Conservation (phyloP, 2,329 filamentous ascomycete species). For the Colletotrichum kahawae region DNA sequence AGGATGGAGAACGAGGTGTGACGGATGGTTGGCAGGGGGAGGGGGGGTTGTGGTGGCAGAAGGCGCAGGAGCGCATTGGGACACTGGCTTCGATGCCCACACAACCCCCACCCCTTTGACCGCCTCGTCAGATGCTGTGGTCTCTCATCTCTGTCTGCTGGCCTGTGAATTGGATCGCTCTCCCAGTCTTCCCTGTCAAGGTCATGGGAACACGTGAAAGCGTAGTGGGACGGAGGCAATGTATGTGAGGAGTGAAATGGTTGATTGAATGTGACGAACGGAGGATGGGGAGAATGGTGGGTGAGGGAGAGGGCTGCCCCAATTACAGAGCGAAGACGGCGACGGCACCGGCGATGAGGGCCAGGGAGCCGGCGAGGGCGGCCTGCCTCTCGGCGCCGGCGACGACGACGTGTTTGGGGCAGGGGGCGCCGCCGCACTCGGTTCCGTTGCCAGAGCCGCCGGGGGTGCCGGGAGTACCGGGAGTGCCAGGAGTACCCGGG, state of each 20-base stretch:
- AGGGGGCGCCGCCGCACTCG: not conserved
- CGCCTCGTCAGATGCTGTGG: not conserved
- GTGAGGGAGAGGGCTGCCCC: not conserved
- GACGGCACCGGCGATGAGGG: conserved; percentile 1
- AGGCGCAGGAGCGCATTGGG: not conserved
- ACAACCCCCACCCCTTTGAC: not conserved
- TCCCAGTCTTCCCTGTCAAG: not conserved
- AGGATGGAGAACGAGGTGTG: not conserved
- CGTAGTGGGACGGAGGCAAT: not conserved
- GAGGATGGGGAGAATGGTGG: not conserved
- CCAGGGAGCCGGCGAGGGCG: not conserved
- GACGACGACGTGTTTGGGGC: conserved; percentile 6
- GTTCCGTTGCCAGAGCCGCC: not conserved
- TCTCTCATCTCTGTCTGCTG: not conserved
- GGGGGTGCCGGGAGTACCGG: not conserved
- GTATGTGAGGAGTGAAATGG: not conserved
- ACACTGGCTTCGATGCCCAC: not conserved
- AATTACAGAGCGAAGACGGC: conserved; percentile 9
- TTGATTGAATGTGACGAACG: not conserved
- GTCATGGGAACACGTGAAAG: not conserved
- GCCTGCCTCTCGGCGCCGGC: conserved; percentile 4
- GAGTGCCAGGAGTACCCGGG: not conserved
- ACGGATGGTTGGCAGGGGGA: not conserved
- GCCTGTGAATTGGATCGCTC: not conserved
- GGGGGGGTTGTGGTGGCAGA: not conserved